These are phyloP conservation scores for Calocera viscosa DNA, from an alignment of 768 basidiomycete genomes.

Conservation along the genomic window DNA sequence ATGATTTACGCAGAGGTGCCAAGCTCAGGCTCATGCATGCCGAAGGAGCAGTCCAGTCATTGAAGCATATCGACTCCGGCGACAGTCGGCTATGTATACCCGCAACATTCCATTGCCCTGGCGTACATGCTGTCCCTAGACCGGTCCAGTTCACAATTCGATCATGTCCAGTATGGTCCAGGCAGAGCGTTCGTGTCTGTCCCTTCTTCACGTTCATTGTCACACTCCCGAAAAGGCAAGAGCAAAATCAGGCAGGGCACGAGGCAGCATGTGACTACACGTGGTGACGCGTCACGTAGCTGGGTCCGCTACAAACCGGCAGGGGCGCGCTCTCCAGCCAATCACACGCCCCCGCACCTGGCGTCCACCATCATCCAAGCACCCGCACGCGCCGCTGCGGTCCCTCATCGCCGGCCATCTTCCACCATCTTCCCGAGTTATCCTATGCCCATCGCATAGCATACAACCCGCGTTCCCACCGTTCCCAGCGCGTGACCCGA, in stretches of 20 bases:
- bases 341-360: neutral
- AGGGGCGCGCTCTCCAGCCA: neutral
- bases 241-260: neutral
- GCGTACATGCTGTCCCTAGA: neutral
- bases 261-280: conserved; percentile 2
- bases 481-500: neutral
- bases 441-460: neutral
- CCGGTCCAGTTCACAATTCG: neutral
- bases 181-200: too few species aligned
- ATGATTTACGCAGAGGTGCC: too few species aligned
- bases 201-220: too few species aligned
- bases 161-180: neutral
- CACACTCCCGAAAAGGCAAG: too few species aligned
- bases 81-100: neutral
- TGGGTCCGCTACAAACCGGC: neutral
- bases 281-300: neutral
- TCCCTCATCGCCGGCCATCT: neutral
- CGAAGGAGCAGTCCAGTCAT: neutral
- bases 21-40: neutral
- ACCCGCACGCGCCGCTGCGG: neutral
- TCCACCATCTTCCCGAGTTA: neutral
- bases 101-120: neutral
- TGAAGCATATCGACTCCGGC: neutral
- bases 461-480: neutral
- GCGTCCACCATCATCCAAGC: neutral